These are phyloP conservation scores for Fusarium chuoi DNA, from an alignment of 2,329 filamentous ascomycete species.

Conservation along the genomic window DNA sequence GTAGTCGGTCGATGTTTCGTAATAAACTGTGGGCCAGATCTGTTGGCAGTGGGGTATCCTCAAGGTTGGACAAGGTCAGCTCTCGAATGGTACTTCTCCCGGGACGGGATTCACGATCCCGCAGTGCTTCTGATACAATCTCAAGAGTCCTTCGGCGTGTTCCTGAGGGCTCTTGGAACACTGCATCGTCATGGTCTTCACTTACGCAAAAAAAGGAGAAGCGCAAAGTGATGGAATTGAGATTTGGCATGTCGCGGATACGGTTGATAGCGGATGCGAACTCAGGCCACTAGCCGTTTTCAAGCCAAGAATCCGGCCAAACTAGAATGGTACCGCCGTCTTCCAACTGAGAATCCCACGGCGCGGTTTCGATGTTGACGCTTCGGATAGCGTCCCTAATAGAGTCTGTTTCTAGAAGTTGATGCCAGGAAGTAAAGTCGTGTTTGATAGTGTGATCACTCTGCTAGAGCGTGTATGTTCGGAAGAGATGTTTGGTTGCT, in stretches of 20 bases:
- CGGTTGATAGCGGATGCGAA: background rate
- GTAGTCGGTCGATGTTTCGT: slow-evolving; percentile 26
- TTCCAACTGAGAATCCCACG: background rate
- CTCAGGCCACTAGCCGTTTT: background rate
- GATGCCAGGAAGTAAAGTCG: background rate
- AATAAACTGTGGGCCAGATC: slow-evolving; percentile 14
- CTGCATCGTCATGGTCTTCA: too few relatives aligned
- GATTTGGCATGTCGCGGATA: slow-evolving; percentile 3
- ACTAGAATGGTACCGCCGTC: fast-evolving
- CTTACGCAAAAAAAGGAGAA: background rate
- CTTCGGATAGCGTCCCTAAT: background rate
- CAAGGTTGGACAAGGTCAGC: slow-evolving; percentile 31
- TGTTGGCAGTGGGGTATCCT: slow-evolving; percentile 24
- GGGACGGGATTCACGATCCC: background rate
- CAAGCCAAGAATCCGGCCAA: background rate
- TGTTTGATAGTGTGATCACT: fast-evolving
- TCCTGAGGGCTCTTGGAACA: too few relatives aligned
- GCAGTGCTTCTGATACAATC: background rate
- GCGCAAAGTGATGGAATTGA: background rate
- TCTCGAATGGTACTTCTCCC: slow-evolving; percentile 5
- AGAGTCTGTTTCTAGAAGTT: background rate
- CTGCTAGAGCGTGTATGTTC: background rate
- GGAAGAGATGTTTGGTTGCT: background rate
- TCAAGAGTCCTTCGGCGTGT: too few relatives aligned
- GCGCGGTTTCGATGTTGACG: slow-evolving; percentile 7